Evolutionary conservation across 768 basidiomycete species (phyloP).

Genomic region (Pulveroboletus sp.): DNA sequence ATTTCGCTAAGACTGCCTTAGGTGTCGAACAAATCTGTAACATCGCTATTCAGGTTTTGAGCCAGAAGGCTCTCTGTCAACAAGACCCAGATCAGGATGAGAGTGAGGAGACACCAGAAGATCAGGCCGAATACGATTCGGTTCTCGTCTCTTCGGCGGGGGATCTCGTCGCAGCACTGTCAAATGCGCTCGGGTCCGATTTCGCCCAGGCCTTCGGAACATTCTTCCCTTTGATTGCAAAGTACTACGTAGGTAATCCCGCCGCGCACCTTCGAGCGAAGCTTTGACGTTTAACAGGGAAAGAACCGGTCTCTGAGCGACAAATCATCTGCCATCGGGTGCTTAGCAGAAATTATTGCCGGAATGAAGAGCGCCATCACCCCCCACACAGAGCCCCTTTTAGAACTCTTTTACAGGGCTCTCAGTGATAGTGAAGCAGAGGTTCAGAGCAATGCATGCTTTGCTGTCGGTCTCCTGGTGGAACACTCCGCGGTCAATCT

Average conservation of each 20-base stretch:
- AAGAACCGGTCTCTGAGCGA: constrained; percentile 85
- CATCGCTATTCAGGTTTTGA: constrained; percentile 80
- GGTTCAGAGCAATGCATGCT: constrained; percentile 94
- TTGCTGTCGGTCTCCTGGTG: constrained; percentile 87
- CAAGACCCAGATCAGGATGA: constrained; percentile 94
- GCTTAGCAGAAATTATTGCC: constrained; percentile 90
- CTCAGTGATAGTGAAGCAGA: constrained; percentile 84
- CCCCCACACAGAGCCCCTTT: constrained; percentile 72
- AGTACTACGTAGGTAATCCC: constrained; percentile 73
- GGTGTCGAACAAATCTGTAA: constrained; percentile 74
- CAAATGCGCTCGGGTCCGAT: constrained; percentile 77
- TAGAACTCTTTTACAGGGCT: constrained; percentile 80
- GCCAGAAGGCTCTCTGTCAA: constrained; percentile 94
- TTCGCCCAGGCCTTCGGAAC: constrained; percentile 76
- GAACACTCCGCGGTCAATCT: constrained; percentile 83
- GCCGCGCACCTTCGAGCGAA: not conserved
- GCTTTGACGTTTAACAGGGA: constrained; percentile 45
- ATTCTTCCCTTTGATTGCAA: constrained; percentile 88
- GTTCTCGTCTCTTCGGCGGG: constrained; percentile 91
- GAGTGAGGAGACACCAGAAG: constrained; percentile 77
- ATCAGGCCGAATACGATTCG: constrained; percentile 94
- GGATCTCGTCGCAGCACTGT: constrained; percentile 88
- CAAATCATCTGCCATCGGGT: constrained; percentile 88
- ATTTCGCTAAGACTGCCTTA: constrained; percentile 25
- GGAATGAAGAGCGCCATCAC: constrained; percentile 88